Evolutionary conservation across 73 alveolate genomes (phyloP).

Genomic region (Stentor roeselii): DNA sequence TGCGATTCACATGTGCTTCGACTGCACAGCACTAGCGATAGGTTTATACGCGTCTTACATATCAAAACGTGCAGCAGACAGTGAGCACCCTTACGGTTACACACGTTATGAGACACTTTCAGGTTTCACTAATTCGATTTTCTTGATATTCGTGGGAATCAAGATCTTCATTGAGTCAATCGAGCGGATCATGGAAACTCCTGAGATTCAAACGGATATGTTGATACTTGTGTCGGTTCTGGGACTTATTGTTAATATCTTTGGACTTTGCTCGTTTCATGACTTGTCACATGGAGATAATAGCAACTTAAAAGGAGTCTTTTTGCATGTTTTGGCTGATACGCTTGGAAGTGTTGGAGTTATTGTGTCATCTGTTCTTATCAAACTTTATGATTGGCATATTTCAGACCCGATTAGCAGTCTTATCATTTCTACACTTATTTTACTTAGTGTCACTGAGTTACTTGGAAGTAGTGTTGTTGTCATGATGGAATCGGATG

Average conservation of each 20-base stretch:
- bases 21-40: conserved; percentile 93
- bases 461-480: conserved; percentile 70
- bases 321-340: conserved; percentile 96
- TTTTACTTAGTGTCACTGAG: conserved; percentile 81
- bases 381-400: conserved; percentile 78
- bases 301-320: conserved; percentile 84
- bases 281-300: conserved; percentile 54
- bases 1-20: conserved; percentile 94
- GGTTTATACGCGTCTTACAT: conserved; percentile 91
- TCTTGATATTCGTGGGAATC: conserved; percentile 89
- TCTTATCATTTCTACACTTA: conserved; percentile 88
- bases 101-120: conserved; percentile 86
- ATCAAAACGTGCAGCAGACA: conserved; percentile 70
- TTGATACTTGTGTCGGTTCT: conserved; percentile 84
- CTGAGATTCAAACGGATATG: conserved; percentile 82
- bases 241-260: conserved; percentile 90
- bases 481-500: conserved; percentile 53
- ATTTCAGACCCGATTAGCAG: conserved; percentile 97
- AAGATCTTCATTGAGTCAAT: conserved; percentile 88
- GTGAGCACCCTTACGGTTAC: conserved; percentile 85
- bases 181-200: conserved; percentile 90
- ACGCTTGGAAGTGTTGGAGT: conserved; percentile 98
- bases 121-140: conserved; percentile 90
- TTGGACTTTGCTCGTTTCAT: conserved; percentile 93
- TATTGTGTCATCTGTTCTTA: conserved; percentile 80